A percentile compares a stretch with the other conserved stretches of the same genome.
phyloP scores from a whole-genome alignment of 768 basidiomycete genomes.

The Rhizopogon vinicolor region DNA sequence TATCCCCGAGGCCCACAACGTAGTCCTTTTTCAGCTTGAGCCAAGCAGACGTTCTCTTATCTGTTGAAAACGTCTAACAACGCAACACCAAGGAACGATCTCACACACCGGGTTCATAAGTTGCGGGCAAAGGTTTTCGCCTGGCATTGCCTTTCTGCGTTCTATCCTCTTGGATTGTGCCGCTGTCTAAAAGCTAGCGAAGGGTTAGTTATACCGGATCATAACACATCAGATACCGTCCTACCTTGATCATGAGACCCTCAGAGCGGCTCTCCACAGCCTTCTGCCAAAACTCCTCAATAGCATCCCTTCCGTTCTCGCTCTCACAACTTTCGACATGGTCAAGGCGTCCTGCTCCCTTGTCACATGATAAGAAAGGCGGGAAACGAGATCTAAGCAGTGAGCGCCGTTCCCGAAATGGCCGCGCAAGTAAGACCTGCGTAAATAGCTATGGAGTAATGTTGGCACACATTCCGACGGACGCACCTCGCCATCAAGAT shows the following conservation, averaged over 20 bases:
- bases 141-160: constrained; percentile 34
- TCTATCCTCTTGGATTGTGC: constrained; percentile 31
- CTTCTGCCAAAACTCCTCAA: constrained; percentile 73
- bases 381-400: constrained; percentile 64
- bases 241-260: constrained; percentile 91
- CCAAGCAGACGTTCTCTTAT: constrained; percentile 86
- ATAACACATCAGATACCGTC: constrained; percentile 6
- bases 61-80: constrained; percentile 25
- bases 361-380: constrained; percentile 39
- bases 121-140: constrained; percentile 71
- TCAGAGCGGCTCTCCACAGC: constrained; percentile 79
- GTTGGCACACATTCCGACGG: not conserved
- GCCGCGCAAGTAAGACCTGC: constrained; percentile 61
- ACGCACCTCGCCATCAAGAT: constrained; percentile 71
- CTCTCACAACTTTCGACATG: constrained; percentile 76
- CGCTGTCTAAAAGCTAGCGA: constrained; percentile 61
- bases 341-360: constrained; percentile 52
- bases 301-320: constrained; percentile 49
- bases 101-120: constrained; percentile 70
- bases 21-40: constrained; percentile 93
- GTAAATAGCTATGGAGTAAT: constrained; percentile 2
- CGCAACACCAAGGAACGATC: not conserved
- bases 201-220: constrained; percentile 3
- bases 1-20: constrained; percentile 73
- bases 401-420: constrained; percentile 67